Base-by-base conservation (phyloP, 805 yeast genomes). In the Alloascoidea africana region DNA sequence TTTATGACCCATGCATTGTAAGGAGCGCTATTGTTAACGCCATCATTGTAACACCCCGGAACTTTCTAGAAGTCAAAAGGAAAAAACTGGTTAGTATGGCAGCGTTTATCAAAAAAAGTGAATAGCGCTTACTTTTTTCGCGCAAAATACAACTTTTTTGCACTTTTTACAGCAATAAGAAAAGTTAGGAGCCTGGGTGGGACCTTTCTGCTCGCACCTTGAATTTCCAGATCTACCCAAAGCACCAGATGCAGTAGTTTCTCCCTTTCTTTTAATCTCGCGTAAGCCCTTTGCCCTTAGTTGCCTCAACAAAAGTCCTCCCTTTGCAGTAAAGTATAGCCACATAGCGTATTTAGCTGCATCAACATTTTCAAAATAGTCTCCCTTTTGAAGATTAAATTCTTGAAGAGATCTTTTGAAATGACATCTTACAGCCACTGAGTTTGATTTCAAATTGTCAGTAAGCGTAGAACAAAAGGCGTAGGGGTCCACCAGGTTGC, bases 31-130 rank as follows among this genome's bases (percentile, higher is more conserved):
- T 8, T 23, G 30, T 23, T 23, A 8, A 23, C 30, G 8, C 30
- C 30, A 23, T 23, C 30, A n/a, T 23, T 23, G n/a, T 23, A 23
- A 23, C 30, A 8, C n/a, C 30, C 30, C n/a, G 30, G 30, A 23
- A 23, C 30, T 23, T 23, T 23, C 30, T 23, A n/a, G 8, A 23
- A 23, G n/a, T 23, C n/a, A 8, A 23, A 8, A n/a, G 30, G 8
- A 8, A n/a, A 8, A 8, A 23, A n/a, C n/a, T 23, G 8, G 8
- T 8, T 8, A 8, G n/a, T 23, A 23, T 23, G n/a, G 30, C n/a
- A 8, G n/a, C 8, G n/a, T 23, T 8, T 8, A 23, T 23, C n/a
- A 23, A 23, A 8, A 23, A 23, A 8, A 23, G n/a, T 23, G n/a
- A n/a, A n/a, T n/a, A n/a, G 30, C 8, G n/a, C 30, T 23, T n/a